These are phyloP conservation scores for Mycotypha africana DNA, from an alignment of 371 early-diverging fungal genomes.

Conservation along the genomic window DNA sequence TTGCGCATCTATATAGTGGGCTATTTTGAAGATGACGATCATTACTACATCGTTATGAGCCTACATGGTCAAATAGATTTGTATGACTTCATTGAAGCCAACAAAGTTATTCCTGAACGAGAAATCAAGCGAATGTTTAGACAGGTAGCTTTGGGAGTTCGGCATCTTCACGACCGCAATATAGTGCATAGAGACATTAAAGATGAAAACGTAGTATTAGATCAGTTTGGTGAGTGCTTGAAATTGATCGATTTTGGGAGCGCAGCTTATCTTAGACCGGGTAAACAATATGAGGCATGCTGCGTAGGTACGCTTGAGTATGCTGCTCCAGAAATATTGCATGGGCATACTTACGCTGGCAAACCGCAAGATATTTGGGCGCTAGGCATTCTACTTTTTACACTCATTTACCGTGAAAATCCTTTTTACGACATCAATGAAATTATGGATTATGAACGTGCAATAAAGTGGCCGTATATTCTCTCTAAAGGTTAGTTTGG, in stretches of 20 bases:
- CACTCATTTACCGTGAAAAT: slow-evolving; percentile 72
- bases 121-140: slow-evolving; percentile 56
- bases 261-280: slow-evolving; percentile 58
- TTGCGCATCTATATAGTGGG: slow-evolving; percentile 25
- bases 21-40: slow-evolving; percentile 63
- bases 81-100: slow-evolving; percentile 71
- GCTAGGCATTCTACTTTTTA: slow-evolving; percentile 76
- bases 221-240: slow-evolving; percentile 41
- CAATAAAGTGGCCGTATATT: too few species aligned
- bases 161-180: slow-evolving; percentile 60
- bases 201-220: slow-evolving; percentile 73
- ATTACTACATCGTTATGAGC: slow-evolving; percentile 67
- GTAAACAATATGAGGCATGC: slow-evolving; percentile 64
- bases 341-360: slow-evolving; percentile 67
- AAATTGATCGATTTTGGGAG: slow-evolving; percentile 75
- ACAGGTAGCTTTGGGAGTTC: slow-evolving; percentile 60
- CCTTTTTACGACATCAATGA: slow-evolving; percentile 81
- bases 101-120: slow-evolving; percentile 47
- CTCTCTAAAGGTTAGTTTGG: too few species aligned
- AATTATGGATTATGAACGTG: slow-evolving; percentile 60
- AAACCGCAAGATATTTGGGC: slow-evolving; percentile 85
- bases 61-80: slow-evolving; percentile 68
- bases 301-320: slow-evolving; percentile 75
- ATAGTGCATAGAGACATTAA: slow-evolving; percentile 80
- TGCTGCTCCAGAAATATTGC: slow-evolving; percentile 68